Percentiles rank a stretch among this genome's conserved stretches.
Conservation (phyloP, 2,329 filamentous ascomycete species). For the Diaporthe nobilis region DNA sequence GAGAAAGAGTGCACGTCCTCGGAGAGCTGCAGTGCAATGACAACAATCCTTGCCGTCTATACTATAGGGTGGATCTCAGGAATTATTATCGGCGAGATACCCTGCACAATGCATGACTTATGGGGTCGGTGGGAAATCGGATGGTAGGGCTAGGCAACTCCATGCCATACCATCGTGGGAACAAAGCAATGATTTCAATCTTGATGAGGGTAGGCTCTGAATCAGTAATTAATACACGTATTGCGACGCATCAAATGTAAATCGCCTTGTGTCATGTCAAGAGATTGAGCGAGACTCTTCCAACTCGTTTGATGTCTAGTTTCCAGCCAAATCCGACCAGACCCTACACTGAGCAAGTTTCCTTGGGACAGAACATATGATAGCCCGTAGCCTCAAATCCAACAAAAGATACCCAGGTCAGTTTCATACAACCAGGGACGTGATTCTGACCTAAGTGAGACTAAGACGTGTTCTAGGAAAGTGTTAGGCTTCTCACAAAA, state of each 20-base stretch:
- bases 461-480: background rate
- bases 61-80: background rate
- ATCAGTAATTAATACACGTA: background rate
- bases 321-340: background rate
- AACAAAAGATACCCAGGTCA: background rate
- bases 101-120: background rate
- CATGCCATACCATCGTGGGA: background rate
- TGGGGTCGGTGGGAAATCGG: background rate
- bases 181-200: no score
- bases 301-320: background rate
- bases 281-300: background rate
- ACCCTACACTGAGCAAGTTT: background rate
- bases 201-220: background rate
- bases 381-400: background rate
- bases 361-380: no score
- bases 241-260: background rate
- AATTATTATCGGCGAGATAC: background rate
- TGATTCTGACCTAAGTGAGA: background rate
- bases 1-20: conserved; percentile 1
- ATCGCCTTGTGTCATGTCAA: background rate
- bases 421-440: background rate
- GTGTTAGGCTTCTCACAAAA: background rate
- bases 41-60: background rate
- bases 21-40: background rate
- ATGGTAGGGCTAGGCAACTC: background rate